Evolutionary conservation across 352 stramenopile genomes (phyloP), one percentile per base, ranked within the genome.

Genomic region (Hyaloperonospora arabidopsidis): DNA sequence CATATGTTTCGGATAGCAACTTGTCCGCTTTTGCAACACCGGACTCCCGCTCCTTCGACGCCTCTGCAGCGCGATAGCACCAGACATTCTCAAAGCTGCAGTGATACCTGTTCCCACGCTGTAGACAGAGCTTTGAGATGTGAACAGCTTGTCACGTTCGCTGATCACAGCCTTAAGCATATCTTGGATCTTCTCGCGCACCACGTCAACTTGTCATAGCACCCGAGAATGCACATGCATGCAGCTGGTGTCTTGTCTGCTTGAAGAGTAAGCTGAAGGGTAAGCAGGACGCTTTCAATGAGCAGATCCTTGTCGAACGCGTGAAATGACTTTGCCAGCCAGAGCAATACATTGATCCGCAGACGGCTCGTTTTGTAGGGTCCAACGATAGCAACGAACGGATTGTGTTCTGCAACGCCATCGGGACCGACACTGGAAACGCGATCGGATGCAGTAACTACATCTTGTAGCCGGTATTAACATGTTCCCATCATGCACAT

Each of bases 171-270:
- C 67, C 59, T 94, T 91, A 14, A 94, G 68, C 84, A 94, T 94
- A 25, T 90, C 76, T 54, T 94, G 80, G 58, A 94, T 82, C 51
- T 90, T 90, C 49, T 91, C 81, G 38, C 81, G 91, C 10, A 94
- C 80, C 43, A 87, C 70, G 51, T 94, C 84, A 50, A 94, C 92
- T 90, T 90, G 63, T 94, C 84, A 47, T 94, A 94, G 54, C 84
- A 94, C 8, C 81, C 84, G 35, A 94, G 59, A 23, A 92, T 87
- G 57, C 84, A 92, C 84, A 94, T 94, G 35, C 83, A 86, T 38
- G 89, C 84, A 0, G 84, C 84, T 2, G 84, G 84, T 1, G 81
- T 88, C 61, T 92, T 89, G 67, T 94, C 84, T 22, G 75, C 67
- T 40, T 87, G 72, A 11, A 94, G 56, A 5, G 78, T 89, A 44